Evolutionary conservation across 1,284 basidiomycete genomes (phyloP).

Genomic region (Gomphus sp.): DNA sequence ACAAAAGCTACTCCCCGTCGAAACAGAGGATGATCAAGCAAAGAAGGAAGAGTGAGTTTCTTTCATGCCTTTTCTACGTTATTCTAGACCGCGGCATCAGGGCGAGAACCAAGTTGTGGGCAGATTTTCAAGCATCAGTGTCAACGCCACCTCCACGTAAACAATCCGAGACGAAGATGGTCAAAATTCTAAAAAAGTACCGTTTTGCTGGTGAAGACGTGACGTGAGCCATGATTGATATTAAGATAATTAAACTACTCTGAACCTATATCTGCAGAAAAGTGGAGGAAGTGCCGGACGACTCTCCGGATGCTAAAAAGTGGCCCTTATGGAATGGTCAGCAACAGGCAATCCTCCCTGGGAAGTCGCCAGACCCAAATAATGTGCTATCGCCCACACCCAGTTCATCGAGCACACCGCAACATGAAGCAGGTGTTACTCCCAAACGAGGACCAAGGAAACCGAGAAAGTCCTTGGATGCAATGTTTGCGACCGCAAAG

Average conservation of each 20-base stretch:
- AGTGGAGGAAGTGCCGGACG: constrained; percentile 58
- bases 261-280: constrained; percentile 35
- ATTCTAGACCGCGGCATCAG: constrained; percentile 20
- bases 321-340: constrained; percentile 51
- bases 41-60: constrained; percentile 7
- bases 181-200: constrained; percentile 61
- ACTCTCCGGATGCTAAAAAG: constrained; percentile 62
- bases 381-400: constrained; percentile 6
- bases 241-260: constrained; percentile 16
- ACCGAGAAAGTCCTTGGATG: constrained; percentile 22
- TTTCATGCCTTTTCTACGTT: not conserved
- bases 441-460: constrained; percentile 48
- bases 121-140: constrained; percentile 48
- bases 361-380: not conserved
- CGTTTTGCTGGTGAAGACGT: constrained; percentile 68
- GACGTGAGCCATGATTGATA: constrained; percentile 35
- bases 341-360: constrained; percentile 12
- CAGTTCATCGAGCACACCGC: constrained; percentile 6
- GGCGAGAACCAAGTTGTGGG: constrained; percentile 47
- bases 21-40: not conserved
- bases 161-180: constrained; percentile 22
- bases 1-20: not conserved
- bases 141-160: constrained; percentile 17
- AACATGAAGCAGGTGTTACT: constrained; percentile 15
- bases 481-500: constrained; percentile 24